phyloP scores from a whole-genome alignment of 257 asterid species.

The Solanum verrucosum region DNA sequence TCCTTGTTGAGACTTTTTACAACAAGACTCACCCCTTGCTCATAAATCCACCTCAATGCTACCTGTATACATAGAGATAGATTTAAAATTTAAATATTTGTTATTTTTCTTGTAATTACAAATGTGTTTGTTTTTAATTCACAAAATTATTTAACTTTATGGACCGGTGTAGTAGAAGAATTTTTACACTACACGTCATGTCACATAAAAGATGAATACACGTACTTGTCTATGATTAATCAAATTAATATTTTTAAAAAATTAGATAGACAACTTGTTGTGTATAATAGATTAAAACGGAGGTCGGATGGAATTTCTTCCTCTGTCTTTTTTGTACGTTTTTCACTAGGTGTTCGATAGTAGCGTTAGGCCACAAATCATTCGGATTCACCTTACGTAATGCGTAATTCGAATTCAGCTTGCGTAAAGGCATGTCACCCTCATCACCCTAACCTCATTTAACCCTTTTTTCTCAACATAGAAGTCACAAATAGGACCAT shows the following conservation, averaged over 20 bases:
- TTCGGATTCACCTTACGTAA: no score
- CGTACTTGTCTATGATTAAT: no score
- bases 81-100: background rate
- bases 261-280: no score
- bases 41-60: conserved; percentile 50
- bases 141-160: background rate
- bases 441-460: background rate
- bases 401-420: no score
- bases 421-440: no score
- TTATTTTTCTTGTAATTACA: background rate
- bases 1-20: conserved; percentile 49
- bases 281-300: no score
- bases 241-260: no score
- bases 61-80: conserved; percentile 3
- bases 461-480: background rate
- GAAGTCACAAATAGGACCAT: background rate
- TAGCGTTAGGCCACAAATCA: no score
- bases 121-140: background rate
- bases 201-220: background rate
- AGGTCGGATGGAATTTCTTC: no score
- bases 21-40: conserved; percentile 47
- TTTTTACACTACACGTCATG: background rate
- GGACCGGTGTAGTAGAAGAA: background rate
- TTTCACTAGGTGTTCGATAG: no score
- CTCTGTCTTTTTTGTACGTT: no score